Evolutionary conservation across 164 flowering plant genomes (phyloP).

Genomic region (Kalanchoe fedtschenkoi): DNA sequence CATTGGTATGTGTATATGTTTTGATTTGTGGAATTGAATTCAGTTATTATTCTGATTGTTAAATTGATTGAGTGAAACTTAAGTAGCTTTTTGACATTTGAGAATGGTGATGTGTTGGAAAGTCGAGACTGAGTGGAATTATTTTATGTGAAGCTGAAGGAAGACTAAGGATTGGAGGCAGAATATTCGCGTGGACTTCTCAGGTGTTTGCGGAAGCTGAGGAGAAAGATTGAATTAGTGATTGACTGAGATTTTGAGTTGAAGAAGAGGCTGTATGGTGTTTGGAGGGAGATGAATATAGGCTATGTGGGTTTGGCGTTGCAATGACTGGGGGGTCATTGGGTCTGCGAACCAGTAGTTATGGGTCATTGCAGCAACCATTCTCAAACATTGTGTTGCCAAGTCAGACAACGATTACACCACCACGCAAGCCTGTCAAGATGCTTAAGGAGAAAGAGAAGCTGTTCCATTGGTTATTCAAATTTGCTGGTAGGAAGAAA

Average conservation of each 20-base stretch:
- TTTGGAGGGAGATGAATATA: slow-evolving; percentile 21
- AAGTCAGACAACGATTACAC: slow-evolving; percentile 17
- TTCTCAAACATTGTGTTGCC: slow-evolving; percentile 29
- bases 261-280: slow-evolving; percentile 7
- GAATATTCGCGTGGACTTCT: too few species aligned
- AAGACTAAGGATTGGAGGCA: too few species aligned
- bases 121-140: too few species aligned
- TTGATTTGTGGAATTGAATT: too few species aligned
- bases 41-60: too few species aligned
- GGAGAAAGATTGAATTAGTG: background rate
- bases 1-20: too few species aligned
- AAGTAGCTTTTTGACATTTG: too few species aligned
- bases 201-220: too few species aligned
- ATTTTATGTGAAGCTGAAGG: too few species aligned
- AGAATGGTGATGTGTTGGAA: too few species aligned
- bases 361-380: slow-evolving; percentile 43
- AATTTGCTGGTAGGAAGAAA: slow-evolving; percentile 54
- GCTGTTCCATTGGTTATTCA: slow-evolving; percentile 41
- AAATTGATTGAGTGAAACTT: too few species aligned
- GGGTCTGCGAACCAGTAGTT: slow-evolving; percentile 50
- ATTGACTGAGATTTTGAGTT: background rate
- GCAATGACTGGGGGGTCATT: slow-evolving; percentile 65
- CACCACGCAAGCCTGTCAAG: slow-evolving; percentile 34
- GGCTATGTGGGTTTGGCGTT: slow-evolving; percentile 12
- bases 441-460: slow-evolving; percentile 53